phyloP scores from a whole-genome alignment of 2,329 filamentous ascomycete species.

The Pyrenophora teres region DNA sequence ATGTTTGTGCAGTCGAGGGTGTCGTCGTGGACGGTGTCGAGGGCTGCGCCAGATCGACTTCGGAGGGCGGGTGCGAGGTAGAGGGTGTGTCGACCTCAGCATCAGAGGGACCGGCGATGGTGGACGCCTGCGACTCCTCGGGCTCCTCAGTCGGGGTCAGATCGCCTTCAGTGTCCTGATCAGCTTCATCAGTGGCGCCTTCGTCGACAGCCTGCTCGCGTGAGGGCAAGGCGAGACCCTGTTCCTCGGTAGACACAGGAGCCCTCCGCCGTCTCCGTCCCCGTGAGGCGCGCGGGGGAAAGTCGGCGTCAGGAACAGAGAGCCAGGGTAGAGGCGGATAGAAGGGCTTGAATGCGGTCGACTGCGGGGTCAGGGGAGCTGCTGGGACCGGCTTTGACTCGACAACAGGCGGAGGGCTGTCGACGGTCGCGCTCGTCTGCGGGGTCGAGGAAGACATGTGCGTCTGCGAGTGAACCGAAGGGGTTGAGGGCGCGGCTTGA shows the following conservation, averaged over 20 bases:
- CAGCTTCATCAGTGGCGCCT: slow-evolving; percentile 10
- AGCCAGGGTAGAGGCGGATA: slow-evolving; percentile 64
- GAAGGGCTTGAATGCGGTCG: slow-evolving; percentile 50
- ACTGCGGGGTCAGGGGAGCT: slow-evolving; percentile 26
- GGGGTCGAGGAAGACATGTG: slow-evolving; percentile 41
- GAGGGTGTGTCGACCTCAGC: slow-evolving; percentile 61
- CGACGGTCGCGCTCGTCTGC: slow-evolving; percentile 35
- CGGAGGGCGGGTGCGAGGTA: slow-evolving; percentile 63
- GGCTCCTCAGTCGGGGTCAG: slow-evolving; percentile 50
- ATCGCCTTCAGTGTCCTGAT: slow-evolving; percentile 25
- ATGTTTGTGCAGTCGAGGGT: slow-evolving; percentile 54
- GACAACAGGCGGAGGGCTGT: slow-evolving; percentile 29
- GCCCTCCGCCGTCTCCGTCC: slow-evolving; percentile 52
- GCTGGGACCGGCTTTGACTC: slow-evolving; percentile 24
- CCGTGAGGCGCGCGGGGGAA: slow-evolving; percentile 57
- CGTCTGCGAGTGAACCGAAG: slow-evolving; percentile 44
- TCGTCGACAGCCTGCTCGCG: slow-evolving; percentile 45
- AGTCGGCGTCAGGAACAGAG: slow-evolving; percentile 59
- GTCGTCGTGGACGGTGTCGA: slow-evolving; percentile 58
- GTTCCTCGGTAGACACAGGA: slow-evolving; percentile 45
- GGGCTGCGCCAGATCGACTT: slow-evolving; percentile 59
- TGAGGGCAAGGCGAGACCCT: slow-evolving; percentile 57
- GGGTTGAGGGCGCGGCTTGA: slow-evolving; percentile 40
- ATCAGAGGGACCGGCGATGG: slow-evolving; percentile 52
- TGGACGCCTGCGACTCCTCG: slow-evolving; percentile 51